Conservation (phyloP, 2,329 filamentous ascomycete species). For the Phialemonium atrogriseum region DNA sequence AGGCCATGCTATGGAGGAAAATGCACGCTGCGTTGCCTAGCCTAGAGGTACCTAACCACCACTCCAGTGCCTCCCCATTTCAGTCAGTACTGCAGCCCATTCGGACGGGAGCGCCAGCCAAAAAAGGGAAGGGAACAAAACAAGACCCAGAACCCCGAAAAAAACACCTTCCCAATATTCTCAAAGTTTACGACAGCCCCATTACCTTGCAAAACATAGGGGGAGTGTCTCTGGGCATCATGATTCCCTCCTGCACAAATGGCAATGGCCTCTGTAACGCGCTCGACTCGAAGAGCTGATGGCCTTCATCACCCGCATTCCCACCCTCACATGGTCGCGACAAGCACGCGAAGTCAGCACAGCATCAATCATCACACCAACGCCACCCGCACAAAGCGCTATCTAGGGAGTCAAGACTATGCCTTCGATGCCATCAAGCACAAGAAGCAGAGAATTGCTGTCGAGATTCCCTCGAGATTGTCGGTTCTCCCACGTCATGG, state of each 20-base stretch:
- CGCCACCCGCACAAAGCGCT: slow-evolving; percentile 12
- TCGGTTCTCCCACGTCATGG: not conserved
- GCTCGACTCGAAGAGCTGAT: slow-evolving; percentile 42
- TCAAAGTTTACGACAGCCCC: too few species aligned
- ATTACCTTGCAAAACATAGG: too few species aligned
- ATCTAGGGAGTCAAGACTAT: slow-evolving; percentile 18
- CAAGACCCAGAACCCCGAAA: too few species aligned
- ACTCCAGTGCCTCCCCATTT: too few species aligned
- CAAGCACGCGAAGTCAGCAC: slow-evolving; percentile 2
- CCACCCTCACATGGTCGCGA: slow-evolving; percentile 21
- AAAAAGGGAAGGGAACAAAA: too few species aligned
- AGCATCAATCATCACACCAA: slow-evolving; percentile 39
- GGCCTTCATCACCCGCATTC: slow-evolving; percentile 28
- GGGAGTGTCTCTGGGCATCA: too few species aligned
- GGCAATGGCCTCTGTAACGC: slow-evolving; percentile 43
- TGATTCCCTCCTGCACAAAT: slow-evolving; percentile 10
- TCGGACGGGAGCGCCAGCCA: too few species aligned
- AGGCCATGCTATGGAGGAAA: too few species aligned
- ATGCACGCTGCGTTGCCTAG: too few species aligned
- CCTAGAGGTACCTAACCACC: too few species aligned
- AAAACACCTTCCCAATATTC: too few species aligned
- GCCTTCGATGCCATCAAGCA: slow-evolving; percentile 34
- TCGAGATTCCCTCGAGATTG: slow-evolving; percentile 37
- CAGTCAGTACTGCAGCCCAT: too few species aligned
- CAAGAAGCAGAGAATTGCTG: slow-evolving; percentile 44